Base-by-base conservation (phyloP, 2,329 filamentous ascomycete species). In the Zymoseptoria brevis region DNA sequence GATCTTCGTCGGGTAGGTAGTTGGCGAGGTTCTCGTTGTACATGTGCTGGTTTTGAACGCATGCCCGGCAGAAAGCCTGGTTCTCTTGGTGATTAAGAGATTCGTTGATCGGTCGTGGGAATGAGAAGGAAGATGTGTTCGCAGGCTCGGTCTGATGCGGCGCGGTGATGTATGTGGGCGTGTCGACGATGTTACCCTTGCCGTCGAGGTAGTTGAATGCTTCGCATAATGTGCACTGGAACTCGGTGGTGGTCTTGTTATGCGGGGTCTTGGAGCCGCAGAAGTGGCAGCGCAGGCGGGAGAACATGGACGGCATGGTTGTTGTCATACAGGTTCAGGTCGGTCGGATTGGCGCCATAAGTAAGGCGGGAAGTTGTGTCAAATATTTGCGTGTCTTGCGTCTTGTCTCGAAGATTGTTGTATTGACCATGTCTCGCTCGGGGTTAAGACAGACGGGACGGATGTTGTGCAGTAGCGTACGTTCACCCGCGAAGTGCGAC, bases 121-220 rank as follows among this genome's bases (percentile, higher is more conserved):
- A 68, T 56, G 64, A 67, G 54, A 66, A 64, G 71, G 50, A 21
- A 50, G 26, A 52, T 59, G 13, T 54, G 24, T 45, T 49, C 11
- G 57, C 29, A 8, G 60, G 53, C 35, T 45, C 35, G 5, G 5
- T 7, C 16, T 45, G 35, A n/a, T 7, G 11, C 19, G 69, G 62
- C 30, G 71, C 67, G 48, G 70, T 66, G 69, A 59, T 83, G 19
- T 81, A 76, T 22, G 86, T 79, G 2, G 90, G 91, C 24, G 92
- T 90, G 73, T 99, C 93, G 58, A 89, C 88, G 65, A 97, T 94
- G 55, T 95, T 86, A 69, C 93, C 93, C 72, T 90, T 84, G 88
- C 93, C 81, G 72, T 99, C 94, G 30, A 96, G 79, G 76, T 90
- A 89, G 74, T 97, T 99, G 60, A 87, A 85, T 19, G 92, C 89